Evolutionary conservation across 1,284 basidiomycete genomes (phyloP).

Genomic region (Mycosarcoma mackinlayi): DNA sequence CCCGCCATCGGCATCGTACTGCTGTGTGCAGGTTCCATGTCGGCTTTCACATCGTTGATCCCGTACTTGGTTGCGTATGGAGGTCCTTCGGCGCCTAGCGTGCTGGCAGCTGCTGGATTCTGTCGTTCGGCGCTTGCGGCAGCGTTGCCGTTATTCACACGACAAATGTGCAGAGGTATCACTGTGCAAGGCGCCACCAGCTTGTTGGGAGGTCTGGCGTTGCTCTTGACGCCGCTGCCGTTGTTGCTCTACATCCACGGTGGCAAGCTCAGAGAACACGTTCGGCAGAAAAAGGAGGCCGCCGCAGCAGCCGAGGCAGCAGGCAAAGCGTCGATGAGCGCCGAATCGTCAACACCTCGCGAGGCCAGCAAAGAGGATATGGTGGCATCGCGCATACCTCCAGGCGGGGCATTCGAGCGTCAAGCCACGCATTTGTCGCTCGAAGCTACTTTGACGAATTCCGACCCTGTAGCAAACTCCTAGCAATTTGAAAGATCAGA

Average conservation of each 20-base stretch:
- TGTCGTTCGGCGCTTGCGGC: conserved; percentile 38
- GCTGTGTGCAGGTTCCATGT: conserved; percentile 38
- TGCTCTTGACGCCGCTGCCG: conserved; percentile 39
- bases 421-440: conserved; percentile 4
- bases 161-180: conserved; percentile 35
- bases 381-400: conserved; percentile 13
- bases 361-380: background rate
- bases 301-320: conserved; percentile 26
- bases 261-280: conserved; percentile 27
- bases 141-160: conserved; percentile 33
- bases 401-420: conserved; percentile 13
- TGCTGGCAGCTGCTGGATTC: conserved; percentile 40
- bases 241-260: conserved; percentile 39
- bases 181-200: conserved; percentile 40
- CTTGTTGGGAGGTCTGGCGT: conserved; percentile 29
- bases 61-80: conserved; percentile 43
- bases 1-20: conserved; percentile 39
- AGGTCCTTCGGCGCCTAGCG: conserved; percentile 36
- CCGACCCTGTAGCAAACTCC: background rate
- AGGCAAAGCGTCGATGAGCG: background rate
- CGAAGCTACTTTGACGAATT: conserved; percentile 7
- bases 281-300: conserved; percentile 21
- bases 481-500: no score
- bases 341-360: background rate
- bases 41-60: conserved; percentile 39